A percentile compares a stretch with the other conserved stretches of the same genome.
Evolutionary conservation across 495 filamentous ascomycete genomes (phyloP).

Genomic region (Podospora sp.): DNA sequence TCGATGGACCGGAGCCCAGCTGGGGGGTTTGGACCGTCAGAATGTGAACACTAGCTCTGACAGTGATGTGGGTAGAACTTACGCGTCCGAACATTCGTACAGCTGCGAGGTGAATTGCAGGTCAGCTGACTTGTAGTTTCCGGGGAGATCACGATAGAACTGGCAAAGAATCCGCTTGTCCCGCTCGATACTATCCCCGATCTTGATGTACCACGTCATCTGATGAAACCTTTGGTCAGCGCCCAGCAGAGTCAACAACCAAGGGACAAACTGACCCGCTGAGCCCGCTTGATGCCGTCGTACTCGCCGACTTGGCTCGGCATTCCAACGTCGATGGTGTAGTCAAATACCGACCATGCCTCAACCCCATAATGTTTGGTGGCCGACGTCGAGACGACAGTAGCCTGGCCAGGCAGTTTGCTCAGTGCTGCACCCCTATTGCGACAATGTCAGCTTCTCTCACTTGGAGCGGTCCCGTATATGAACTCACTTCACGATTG

Average conservation of each 20-base stretch:
- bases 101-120: background rate
- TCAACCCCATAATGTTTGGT: slow-evolving; percentile 6
- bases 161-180: slow-evolving; percentile 2
- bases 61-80: background rate
- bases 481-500: slow-evolving; percentile 3
- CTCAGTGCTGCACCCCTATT: slow-evolving; percentile 12
- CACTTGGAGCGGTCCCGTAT: background rate
- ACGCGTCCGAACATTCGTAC: background rate
- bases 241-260: too few species aligned
- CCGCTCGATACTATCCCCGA: background rate
- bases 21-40: background rate
- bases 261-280: background rate
- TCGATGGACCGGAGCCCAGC: background rate
- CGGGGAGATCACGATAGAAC: background rate
- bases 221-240: too few species aligned
- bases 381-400: background rate
- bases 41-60: too few species aligned
- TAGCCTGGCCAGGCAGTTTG: background rate
- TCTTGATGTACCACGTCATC: slow-evolving; percentile 6
- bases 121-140: background rate
- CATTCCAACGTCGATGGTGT: background rate
- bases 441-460: background rate
- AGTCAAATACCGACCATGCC: background rate
- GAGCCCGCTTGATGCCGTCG: background rate
- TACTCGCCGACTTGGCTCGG: background rate